These are phyloP conservation scores for Collybiopsis luxurians DNA, from an alignment of 768 basidiomycete genomes.

Conservation along the genomic window DNA sequence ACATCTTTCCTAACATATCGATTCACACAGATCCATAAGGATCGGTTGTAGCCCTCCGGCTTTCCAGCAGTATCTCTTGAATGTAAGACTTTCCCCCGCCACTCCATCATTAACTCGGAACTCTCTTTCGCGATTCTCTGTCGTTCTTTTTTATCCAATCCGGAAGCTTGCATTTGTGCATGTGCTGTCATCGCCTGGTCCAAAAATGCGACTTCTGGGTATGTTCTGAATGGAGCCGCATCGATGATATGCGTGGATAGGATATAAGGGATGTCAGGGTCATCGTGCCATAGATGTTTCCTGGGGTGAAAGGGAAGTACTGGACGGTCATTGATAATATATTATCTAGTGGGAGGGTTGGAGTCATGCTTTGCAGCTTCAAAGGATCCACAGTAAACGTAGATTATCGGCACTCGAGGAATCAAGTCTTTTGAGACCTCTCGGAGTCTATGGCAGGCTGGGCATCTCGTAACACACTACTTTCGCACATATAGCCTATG, in stretches of 20 bases:
- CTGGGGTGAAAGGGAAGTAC: neutral
- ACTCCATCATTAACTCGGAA: slow-evolving; percentile 19
- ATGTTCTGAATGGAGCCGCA: slow-evolving; percentile 45
- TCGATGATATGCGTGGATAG: slow-evolving; percentile 58
- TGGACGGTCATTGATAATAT: neutral
- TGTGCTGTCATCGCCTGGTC: slow-evolving; percentile 22
- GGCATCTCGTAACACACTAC: too few relatives aligned
- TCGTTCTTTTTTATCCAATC: slow-evolving; percentile 33
- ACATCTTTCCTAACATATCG: slow-evolving; percentile 46
- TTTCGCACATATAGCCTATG: too few relatives aligned
- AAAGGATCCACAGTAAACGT: neutral
- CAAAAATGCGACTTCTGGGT: slow-evolving; percentile 29
- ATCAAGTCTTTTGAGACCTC: too few relatives aligned
- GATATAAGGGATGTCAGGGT: slow-evolving; percentile 23
- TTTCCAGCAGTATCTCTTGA: neutral
- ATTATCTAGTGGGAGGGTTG: neutral
- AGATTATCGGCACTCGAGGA: too few relatives aligned
- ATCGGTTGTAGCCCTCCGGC: slow-evolving; percentile 2
- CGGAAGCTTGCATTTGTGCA: slow-evolving; percentile 8
- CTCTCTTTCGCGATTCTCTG: slow-evolving; percentile 20
- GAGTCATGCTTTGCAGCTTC: neutral
- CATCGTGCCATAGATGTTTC: slow-evolving; percentile 2
- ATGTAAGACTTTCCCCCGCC: slow-evolving; percentile 25
- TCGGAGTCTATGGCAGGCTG: too few relatives aligned
- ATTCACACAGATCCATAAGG: slow-evolving; percentile 72